These are phyloP conservation scores for Thermothielavioides terrestris DNA, from an alignment of 495 filamentous ascomycete species.

Conservation along the genomic window DNA sequence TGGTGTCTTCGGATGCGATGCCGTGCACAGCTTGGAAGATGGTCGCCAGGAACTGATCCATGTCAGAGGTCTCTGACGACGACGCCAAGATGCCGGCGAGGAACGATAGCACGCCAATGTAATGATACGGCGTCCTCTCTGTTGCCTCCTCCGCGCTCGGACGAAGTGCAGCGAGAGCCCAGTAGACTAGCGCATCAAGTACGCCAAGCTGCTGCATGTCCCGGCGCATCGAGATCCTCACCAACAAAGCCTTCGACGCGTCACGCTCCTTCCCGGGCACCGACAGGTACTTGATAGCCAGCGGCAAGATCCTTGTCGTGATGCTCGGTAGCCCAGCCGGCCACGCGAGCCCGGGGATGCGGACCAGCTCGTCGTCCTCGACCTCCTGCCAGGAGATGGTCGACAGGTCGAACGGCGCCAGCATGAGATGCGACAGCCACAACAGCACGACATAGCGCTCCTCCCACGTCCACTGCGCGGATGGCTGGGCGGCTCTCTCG, in stretches of 20 bases:
- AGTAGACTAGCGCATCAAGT: constrained; percentile 52
- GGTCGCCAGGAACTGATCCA: constrained; percentile 38
- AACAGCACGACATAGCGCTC: constrained; percentile 80
- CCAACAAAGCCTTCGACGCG: constrained; percentile 72
- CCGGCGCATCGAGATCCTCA: constrained; percentile 66
- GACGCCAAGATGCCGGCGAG: constrained; percentile 59
- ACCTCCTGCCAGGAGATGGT: constrained; percentile 62
- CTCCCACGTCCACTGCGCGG: constrained; percentile 57
- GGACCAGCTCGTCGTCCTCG: constrained; percentile 29
- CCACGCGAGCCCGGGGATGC: constrained; percentile 35
- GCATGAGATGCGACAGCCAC: constrained; percentile 86
- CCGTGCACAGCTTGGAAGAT: constrained; percentile 44
- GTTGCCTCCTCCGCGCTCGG: constrained; percentile 22
- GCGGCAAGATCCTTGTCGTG: constrained; percentile 55
- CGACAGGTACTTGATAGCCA: constrained; percentile 63
- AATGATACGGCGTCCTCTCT: constrained; percentile 37
- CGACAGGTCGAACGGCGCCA: constrained; percentile 86
- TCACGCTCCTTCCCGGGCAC: constrained; percentile 78
- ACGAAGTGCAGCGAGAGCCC: constrained; percentile 54
- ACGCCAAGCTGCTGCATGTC: constrained; percentile 81
- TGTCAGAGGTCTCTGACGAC: constrained; percentile 41
- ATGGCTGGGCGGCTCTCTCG: constrained; percentile 8
- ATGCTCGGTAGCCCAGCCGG: constrained; percentile 56
- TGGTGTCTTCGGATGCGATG: constrained; percentile 26
- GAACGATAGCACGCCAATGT: constrained; percentile 69